Percentiles rank a stretch among this genome's conserved stretches.
Evolutionary conservation across 140 eudicot genomes (phyloP).

Genomic region (Flaveria floridana): DNA sequence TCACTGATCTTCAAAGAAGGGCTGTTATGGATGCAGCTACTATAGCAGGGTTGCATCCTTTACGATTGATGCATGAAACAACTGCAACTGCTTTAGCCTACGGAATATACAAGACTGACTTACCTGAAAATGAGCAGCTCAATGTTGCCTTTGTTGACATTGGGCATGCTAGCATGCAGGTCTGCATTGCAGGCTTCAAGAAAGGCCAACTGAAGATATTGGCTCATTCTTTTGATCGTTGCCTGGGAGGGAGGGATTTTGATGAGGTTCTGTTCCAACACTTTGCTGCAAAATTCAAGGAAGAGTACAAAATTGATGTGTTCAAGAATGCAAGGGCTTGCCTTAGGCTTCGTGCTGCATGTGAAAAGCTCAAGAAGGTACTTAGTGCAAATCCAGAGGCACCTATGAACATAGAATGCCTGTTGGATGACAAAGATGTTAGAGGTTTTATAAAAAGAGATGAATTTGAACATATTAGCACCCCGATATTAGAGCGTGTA

Average conservation of each 20-base stretch:
- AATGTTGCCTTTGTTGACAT: slow-evolving; percentile 79
- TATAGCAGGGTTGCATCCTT: slow-evolving; percentile 78
- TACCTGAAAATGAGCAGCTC: slow-evolving; percentile 71
- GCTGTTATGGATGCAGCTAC: slow-evolving; percentile 86
- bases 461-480: slow-evolving; percentile 69
- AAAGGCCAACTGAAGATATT: slow-evolving; percentile 72
- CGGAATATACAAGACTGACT: slow-evolving; percentile 77
- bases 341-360: slow-evolving; percentile 69
- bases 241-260: slow-evolving; percentile 77
- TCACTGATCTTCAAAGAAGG: slow-evolving; percentile 87
- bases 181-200: slow-evolving; percentile 75
- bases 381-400: slow-evolving; percentile 82
- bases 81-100: slow-evolving; percentile 85
- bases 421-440: slow-evolving; percentile 81
- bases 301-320: slow-evolving; percentile 72
- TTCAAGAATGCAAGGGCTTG: slow-evolving; percentile 75
- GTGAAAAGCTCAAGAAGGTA: slow-evolving; percentile 74
- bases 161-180: slow-evolving; percentile 88
- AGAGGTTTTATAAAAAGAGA: slow-evolving; percentile 73
- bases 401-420: slow-evolving; percentile 74
- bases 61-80: slow-evolving; percentile 73
- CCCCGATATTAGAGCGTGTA: slow-evolving; percentile 70
- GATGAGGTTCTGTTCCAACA: slow-evolving; percentile 74
- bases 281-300: slow-evolving; percentile 71
- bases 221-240: slow-evolving; percentile 70